Conservation (phyloP, 441 rosid species). For the Arabidopsis lyrata region DNA sequence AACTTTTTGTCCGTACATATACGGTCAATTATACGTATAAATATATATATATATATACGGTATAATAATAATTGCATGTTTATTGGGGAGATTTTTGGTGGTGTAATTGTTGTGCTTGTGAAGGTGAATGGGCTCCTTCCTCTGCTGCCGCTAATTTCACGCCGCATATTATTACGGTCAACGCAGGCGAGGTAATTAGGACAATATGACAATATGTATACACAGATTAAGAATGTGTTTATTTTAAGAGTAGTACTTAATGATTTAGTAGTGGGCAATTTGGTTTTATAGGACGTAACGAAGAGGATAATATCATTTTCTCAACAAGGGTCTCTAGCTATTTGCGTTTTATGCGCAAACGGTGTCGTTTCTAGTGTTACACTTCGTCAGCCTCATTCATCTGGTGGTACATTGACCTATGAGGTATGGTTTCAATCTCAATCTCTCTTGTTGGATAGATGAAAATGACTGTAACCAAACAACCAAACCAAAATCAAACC, state of each 20-base stretch:
- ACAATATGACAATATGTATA: background rate
- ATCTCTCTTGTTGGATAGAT: background rate
- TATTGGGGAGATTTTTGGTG: constrained; percentile 9
- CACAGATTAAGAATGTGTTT: background rate
- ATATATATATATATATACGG: background rate
- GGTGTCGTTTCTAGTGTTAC: constrained; percentile 75
- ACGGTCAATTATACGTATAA: background rate
- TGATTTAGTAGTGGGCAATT: constrained; percentile 6
- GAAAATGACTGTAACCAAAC: background rate
- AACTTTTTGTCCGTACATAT: constrained; percentile 29
- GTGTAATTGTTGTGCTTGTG: constrained; percentile 31
- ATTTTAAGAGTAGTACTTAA: background rate
- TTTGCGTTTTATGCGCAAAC: constrained; percentile 69
- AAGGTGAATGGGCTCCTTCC: constrained; percentile 72
- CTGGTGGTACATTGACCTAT: constrained; percentile 73
- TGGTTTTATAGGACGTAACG: constrained; percentile 59
- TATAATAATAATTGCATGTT: background rate
- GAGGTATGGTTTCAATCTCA: constrained; percentile 49
- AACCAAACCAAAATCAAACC: background rate
- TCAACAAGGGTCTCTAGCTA: constrained; percentile 65
- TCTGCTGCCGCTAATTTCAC: constrained; percentile 61
- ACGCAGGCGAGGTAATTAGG: constrained; percentile 66
- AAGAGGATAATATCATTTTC: constrained; percentile 74
- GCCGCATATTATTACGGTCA: constrained; percentile 67
- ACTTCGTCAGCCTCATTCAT: constrained; percentile 69